A percentile compares a stretch with the other conserved stretches of the same genome.
phyloP scores from a whole-genome alignment of 2,329 filamentous ascomycete genomes.

The Paecilomyces niveus region DNA sequence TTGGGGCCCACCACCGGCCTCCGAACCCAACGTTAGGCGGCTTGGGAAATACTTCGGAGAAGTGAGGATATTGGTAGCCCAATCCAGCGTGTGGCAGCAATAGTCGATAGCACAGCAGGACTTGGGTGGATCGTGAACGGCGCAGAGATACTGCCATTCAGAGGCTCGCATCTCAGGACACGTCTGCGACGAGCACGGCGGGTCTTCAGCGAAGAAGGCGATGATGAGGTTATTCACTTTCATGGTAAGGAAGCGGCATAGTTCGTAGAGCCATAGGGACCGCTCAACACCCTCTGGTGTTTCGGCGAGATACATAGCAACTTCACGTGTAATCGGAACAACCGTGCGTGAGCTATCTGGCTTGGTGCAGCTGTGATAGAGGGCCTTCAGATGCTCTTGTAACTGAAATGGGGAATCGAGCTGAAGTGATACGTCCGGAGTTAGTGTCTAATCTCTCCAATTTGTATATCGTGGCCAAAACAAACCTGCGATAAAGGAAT shows the following conservation, averaged over 20 bases:
- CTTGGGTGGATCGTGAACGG: slow-evolving; percentile 93
- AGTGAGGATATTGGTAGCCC: slow-evolving; percentile 90
- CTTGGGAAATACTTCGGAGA: slow-evolving; percentile 94
- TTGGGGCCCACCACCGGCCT: slow-evolving; percentile 34
- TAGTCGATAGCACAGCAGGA: slow-evolving; percentile 98
- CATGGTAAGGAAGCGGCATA: slow-evolving; percentile 90
- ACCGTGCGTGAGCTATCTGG: slow-evolving; percentile 52
- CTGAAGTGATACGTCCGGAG: slow-evolving; percentile 38
- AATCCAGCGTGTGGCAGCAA: slow-evolving; percentile 96
- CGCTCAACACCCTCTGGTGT: slow-evolving; percentile 77
- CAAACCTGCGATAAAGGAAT: slow-evolving; percentile 75
- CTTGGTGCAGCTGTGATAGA: slow-evolving; percentile 75
- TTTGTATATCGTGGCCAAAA: slow-evolving; percentile 7
- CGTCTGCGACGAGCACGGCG: slow-evolving; percentile 79
- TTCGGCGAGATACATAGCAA: slow-evolving; percentile 67
- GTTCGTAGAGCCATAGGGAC: slow-evolving; percentile 93
- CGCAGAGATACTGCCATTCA: slow-evolving; percentile 98
- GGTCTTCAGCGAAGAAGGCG: slow-evolving; percentile 83
- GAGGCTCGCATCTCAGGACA: slow-evolving; percentile 98
- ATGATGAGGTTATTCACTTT: slow-evolving; percentile 91
- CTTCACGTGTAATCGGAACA: slow-evolving; percentile 65
- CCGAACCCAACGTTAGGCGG: slow-evolving; percentile 56
- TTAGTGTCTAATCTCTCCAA: slow-evolving; percentile 3
- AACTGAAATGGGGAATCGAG: slow-evolving; percentile 96
- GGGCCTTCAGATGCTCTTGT: slow-evolving; percentile 90